Base-by-base conservation (phyloP, 441 rosid species). In the Euphorbia schlechtendalii region DNA sequence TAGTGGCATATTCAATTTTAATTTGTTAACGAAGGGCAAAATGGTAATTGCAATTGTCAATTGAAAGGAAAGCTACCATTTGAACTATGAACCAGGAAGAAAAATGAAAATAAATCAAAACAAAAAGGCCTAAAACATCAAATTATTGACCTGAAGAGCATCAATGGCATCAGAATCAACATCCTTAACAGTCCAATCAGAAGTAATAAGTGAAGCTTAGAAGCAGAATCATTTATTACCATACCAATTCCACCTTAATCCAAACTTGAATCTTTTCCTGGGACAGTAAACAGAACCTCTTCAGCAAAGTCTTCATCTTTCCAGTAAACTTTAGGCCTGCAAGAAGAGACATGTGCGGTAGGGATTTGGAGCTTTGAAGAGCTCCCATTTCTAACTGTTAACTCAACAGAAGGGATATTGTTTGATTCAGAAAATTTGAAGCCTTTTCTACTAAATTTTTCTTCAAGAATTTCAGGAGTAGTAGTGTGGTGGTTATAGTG, bases 161-260 rank as follows among this genome's bases (percentile, higher is more conserved):
- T 94, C 98, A 74, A 89, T 87, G 80, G 98, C 73, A 56, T 94
- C 99, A 32, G 86, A 87, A 79, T 91, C 96, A 65, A 74, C 86
- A 69, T 81, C 96, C 71, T 83, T 86, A 8, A 91, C 91, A 73
- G 74, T 82, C 99, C 98, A 89, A 43, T 82, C 77, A 73, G 80
- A 82, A 43, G 60, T 64, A 63, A 83, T 28, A 21, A 80, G 67
- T 8, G 96, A 86, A 38, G 74, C 80, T 80, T 81, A 12, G 86
- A 78, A 24, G 74, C 86, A 10, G 88, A 77, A 46, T 94, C 87
- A 72, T 86, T 74, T 53, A 94, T 73, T 59, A 87, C 87, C 72
- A 86, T 70, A 61, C 91, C 96, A 67, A 87, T 76, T 38, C 96
- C 98, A 65, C 98, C 96, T 81, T 70, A 86, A 63, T 69, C 67